phyloP scores from a whole-genome alignment of 441 rosid genomes.

The Erodium chrysanthum region DNA sequence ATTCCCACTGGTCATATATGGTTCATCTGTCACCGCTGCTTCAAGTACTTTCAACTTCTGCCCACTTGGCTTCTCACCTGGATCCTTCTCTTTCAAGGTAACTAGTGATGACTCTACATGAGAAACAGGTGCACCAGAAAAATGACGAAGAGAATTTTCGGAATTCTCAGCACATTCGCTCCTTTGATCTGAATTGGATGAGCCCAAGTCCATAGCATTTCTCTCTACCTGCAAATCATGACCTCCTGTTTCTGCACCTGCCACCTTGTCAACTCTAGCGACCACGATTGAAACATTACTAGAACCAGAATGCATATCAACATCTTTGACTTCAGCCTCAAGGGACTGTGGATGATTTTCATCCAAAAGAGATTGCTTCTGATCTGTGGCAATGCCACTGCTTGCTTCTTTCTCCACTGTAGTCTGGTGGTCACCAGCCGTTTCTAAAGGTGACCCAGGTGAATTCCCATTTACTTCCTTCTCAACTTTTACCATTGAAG shows the following conservation, averaged over 20 bases:
- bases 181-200: conserved; percentile 11
- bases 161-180: conserved; percentile 1
- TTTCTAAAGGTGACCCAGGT: conserved; percentile 7
- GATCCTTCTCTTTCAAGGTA: conserved; percentile 5
- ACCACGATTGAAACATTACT: neutral
- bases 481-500: conserved; percentile 5
- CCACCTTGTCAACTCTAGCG: neutral
- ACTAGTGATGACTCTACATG: conserved; percentile 1
- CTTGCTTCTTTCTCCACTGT: conserved; percentile 2
- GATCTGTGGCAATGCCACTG: neutral
- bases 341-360: neutral
- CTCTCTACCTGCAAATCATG: neutral
- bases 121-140: conserved; percentile 10
- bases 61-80: conserved; percentile 14
- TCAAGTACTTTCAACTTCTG: conserved; percentile 3
- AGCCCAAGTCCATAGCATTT: conserved; percentile 5
- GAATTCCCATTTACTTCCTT: conserved; percentile 1
- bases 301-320: neutral
- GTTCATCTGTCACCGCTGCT: neutral
- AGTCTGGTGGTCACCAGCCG: neutral
- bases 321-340: conserved; percentile 7
- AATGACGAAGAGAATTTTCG: conserved; percentile 5
- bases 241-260: neutral
- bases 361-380: neutral
- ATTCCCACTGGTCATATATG: neutral